Conservation (phyloP, 2,329 filamentous ascomycete genomes). For the Verticillium nubilum region DNA sequence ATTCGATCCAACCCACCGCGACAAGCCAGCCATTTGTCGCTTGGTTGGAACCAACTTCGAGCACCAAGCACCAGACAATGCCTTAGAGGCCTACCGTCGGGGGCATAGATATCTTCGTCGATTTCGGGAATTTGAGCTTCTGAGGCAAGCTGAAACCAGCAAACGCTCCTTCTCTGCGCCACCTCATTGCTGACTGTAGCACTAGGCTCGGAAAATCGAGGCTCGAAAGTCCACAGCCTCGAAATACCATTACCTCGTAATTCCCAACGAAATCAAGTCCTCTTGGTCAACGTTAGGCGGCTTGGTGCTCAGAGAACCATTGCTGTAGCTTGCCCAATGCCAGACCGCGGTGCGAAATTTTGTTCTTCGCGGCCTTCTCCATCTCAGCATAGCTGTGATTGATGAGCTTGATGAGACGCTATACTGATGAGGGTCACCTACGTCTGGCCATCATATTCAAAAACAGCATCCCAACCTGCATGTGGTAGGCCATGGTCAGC, state of each 20-base stretch:
- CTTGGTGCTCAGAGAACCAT: constrained; percentile 58
- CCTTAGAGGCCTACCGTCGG: constrained; percentile 70
- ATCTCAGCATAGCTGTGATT: constrained; percentile 76
- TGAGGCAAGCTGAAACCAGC: constrained; percentile 26
- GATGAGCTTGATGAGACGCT: constrained; percentile 1
- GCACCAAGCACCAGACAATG: constrained; percentile 39
- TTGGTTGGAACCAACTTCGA: constrained; percentile 45
- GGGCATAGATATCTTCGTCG: constrained; percentile 61
- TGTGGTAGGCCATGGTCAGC: neutral
- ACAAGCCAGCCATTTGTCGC: constrained; percentile 57
- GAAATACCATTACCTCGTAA: too few relatives aligned
- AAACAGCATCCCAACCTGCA: constrained; percentile 93
- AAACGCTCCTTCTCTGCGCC: neutral
- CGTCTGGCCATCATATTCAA: constrained; percentile 89
- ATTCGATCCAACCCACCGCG: constrained; percentile 81
- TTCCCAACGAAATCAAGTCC: too few relatives aligned
- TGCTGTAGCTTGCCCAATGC: constrained; percentile 81
- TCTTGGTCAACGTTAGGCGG: neutral
- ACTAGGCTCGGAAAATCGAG: too few relatives aligned
- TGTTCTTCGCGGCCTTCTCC: constrained; percentile 82
- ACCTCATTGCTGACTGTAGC: neutral
- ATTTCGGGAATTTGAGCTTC: constrained; percentile 72
- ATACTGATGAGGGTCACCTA: constrained; percentile 25
- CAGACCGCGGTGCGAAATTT: constrained; percentile 83
- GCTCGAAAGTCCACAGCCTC: too few relatives aligned